Base-by-base conservation (phyloP, 495 filamentous ascomycete species). In the Lasiosphaeria hispida region DNA sequence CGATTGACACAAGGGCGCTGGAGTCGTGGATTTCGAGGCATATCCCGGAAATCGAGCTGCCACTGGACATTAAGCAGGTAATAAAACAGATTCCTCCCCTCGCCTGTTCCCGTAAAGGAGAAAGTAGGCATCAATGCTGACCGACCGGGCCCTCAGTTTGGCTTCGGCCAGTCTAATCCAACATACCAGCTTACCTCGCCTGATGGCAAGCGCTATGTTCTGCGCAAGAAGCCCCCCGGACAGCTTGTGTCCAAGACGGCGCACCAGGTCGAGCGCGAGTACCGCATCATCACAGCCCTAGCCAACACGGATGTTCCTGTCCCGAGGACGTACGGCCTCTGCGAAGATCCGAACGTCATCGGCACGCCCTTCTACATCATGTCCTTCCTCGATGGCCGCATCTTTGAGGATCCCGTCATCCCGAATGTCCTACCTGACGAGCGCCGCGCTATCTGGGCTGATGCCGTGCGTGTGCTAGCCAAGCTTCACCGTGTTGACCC, bases 281-380 rank as follows among this genome's bases (percentile, higher is more conserved):
- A 93, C 75, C 85, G 86, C 67, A 86, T 96, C 64, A 90, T 98
- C 66, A 83, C 88, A 67, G 92, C 93, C 0, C 79, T 98, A 14
- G 83, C 84, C 19, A 67, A 75, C 17, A 93, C 89, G 14, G 84
- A 90, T 69, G 91, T 98, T 30, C 91, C 92, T 0, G 91, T 95
- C 0, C 93, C 94, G 11, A 87, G 83, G 69, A 83, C 91, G 2
- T 87, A 91, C 67, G 89, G 87, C 66, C 83, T 97, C 10, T 98
- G 94, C 74, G 84, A 92, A 63, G 93, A 98, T 69, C 65, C 69
- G 37, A 72, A 63, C 37, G 83, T 98, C 4, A 77, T 97, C 62
- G 94, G 90, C 19, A 97, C 92, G 4, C 82, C 89, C 11, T 98
- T 98, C 73, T 97, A 97, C 72, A 88, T 97, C 59, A 97, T 98